A percentile compares a stretch with the other conserved stretches of the same genome.
Conservation (phyloP, 2,329 filamentous ascomycete genomes). For the Fusarium caatingaense region DNA sequence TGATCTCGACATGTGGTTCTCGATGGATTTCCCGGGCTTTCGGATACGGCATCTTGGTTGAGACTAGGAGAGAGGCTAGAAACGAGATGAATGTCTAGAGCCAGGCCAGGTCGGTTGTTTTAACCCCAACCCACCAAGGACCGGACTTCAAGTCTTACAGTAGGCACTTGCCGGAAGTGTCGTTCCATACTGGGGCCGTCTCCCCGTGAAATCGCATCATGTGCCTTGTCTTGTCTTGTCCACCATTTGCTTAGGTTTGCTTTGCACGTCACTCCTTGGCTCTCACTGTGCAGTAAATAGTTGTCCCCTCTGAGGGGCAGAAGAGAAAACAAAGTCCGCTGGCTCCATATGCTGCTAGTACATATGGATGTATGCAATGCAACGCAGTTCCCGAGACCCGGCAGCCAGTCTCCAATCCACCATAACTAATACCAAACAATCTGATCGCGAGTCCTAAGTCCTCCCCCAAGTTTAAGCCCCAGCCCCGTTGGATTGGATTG, state of each 20-base stretch:
- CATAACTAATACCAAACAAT: constrained; percentile 39
- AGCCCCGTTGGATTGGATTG: constrained; percentile 16
- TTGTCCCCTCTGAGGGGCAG: constrained; percentile 13
- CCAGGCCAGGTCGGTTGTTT: constrained; percentile 5
- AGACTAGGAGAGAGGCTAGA: constrained; percentile 35
- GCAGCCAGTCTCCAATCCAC: constrained; percentile 40
- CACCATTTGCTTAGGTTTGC: constrained; percentile 5
- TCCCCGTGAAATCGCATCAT: constrained; percentile 37
- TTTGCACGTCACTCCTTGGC: constrained; percentile 37
- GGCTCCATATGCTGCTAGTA: constrained; percentile 3
- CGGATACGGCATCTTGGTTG: constrained; percentile 39
- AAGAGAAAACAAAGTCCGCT: constrained; percentile 26
- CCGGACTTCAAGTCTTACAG: neutral
- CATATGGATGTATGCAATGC: constrained; percentile 41
- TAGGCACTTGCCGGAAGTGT: constrained; percentile 23
- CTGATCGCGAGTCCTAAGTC: constrained; percentile 12
- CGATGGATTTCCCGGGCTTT: constrained; percentile 13
- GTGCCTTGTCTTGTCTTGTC: neutral
- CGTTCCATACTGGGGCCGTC: constrained; percentile 33
- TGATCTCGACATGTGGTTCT: constrained; percentile 21
- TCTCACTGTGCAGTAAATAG: neutral
- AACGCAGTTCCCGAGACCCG: constrained; percentile 32
- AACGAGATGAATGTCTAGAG: constrained; percentile 21
- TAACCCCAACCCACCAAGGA: constrained; percentile 34
- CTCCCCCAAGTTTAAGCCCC: constrained; percentile 14